phyloP scores from a whole-genome alignment of 352 stramenopile species.

The Phytopythium sindhum region DNA sequence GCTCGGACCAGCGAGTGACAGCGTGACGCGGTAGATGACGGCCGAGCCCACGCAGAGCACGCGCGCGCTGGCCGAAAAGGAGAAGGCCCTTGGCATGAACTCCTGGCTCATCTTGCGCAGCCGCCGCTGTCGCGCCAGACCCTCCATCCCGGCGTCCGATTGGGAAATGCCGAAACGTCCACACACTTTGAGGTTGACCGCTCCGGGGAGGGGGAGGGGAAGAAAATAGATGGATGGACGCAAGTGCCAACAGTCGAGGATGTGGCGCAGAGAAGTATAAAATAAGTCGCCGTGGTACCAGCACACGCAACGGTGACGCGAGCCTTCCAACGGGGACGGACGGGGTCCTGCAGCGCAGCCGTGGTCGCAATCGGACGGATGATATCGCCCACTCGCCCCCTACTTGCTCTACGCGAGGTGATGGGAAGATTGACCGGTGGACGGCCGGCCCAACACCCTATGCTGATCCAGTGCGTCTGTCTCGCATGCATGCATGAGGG shows the following conservation, averaged over 20 bases:
- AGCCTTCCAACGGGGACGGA: background rate
- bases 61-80: constrained; percentile 40
- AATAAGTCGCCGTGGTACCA: background rate
- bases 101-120: constrained; percentile 65
- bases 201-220: no score
- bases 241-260: background rate
- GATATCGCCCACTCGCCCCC: background rate
- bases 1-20: constrained; percentile 25
- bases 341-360: no score
- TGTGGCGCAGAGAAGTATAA: background rate
- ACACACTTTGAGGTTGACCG: no score
- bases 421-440: background rate
- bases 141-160: background rate
- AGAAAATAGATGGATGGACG: background rate
- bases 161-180: no score
- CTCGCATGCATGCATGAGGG: no score
- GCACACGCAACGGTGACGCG: background rate
- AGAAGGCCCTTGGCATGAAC: constrained; percentile 41
- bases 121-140: constrained; percentile 25
- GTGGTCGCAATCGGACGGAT: background rate
- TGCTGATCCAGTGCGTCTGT: background rate
- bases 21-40: constrained; percentile 53
- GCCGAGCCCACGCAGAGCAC: constrained; percentile 54
- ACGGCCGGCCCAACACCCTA: background rate
- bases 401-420: background rate